A percentile compares a stretch with the other conserved stretches of the same genome.
Evolutionary conservation across 495 filamentous ascomycete genomes (phyloP).

Genomic region (Hypoxylon perforatum): DNA sequence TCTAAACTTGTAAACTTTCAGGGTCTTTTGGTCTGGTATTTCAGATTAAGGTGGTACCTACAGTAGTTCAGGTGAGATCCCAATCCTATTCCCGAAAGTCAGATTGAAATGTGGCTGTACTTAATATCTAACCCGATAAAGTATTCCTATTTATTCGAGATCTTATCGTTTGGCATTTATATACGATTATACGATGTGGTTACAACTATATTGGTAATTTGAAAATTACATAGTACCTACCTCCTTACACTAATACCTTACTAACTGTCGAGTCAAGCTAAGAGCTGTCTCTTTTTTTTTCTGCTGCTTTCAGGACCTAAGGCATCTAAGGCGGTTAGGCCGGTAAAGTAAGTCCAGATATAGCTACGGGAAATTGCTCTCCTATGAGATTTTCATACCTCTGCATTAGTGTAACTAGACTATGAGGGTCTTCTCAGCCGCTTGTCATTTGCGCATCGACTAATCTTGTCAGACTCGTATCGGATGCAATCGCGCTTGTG

Average conservation of each 20-base stretch:
- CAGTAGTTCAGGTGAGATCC: constrained; percentile 13
- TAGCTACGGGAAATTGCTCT: no score
- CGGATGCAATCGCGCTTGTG: background rate
- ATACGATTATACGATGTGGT: no score
- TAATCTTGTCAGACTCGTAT: constrained; percentile 1
- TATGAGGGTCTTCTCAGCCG: background rate
- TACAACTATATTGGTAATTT: no score
- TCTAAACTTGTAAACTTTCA: constrained; percentile 16
- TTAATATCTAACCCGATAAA: no score
- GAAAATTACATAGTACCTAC: no score
- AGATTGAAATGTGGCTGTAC: no score
- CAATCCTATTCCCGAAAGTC: no score
- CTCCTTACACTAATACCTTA: constrained; percentile 1
- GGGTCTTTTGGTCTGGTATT: constrained; percentile 8
- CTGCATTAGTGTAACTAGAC: no score
- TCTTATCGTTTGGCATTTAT: no score
- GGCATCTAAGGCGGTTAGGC: no score
- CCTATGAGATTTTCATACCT: no score
- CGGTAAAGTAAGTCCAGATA: background rate
- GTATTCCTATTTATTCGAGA: no score
- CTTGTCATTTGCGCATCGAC: constrained; percentile 18
- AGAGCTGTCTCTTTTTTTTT: background rate
- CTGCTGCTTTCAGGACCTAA: background rate
- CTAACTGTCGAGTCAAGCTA: background rate
- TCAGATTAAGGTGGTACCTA: constrained; percentile 22